Evolutionary conservation across 352 stramenopile species (phyloP), one percentile per base, ranked within the genome.

Genomic region (Phytophthora europaea): DNA sequence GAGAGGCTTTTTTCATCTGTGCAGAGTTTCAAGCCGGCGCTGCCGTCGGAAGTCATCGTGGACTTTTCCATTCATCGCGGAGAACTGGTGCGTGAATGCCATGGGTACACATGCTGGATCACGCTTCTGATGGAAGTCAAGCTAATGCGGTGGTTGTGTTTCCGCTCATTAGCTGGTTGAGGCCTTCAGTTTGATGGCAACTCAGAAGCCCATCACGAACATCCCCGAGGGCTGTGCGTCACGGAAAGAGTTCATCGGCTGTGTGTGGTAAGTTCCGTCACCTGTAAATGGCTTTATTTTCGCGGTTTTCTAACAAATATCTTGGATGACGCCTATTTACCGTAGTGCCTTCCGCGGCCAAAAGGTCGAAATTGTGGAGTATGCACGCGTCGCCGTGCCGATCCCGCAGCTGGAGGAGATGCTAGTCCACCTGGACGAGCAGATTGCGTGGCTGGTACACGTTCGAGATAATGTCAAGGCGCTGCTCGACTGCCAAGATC

Each of bases 381-480:
- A 96, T 57, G 76, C 84, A 47, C 92, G 80, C 57, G 76, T 88
- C 16, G 84, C 83, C 1, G 63, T 94, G 28, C 76, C 87, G 51
- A 91, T 96, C 53, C 85, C 88, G 50, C 87, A 92, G 55, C 55
- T 96, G 3, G 88, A 96, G 55, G 88, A 96, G 65, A 94, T 96
- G 78, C 66, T 94, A 23, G 72, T 70, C 18, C 87, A 88, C 48
- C 61, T 94, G 0, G 85, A 94, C 51, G 79, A 88, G 38, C 87
- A 92, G 40, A 80, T 92, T 33, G 77, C 76, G 52, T 88, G 80
- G 78, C 75, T 95, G 53, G 81, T 89, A 45, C 85, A 88, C 8
- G 76, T 91, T 31, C 87, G 89, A 45, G 82, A 94, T 76, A 94
- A 95, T 53, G 76, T 88, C 53, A 87, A 91, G 53, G 87, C 89